Percentiles rank a stretch among this genome's conserved stretches.
phyloP scores from a whole-genome alignment of 495 filamentous ascomycete species.

The Neurospora sp. region DNA sequence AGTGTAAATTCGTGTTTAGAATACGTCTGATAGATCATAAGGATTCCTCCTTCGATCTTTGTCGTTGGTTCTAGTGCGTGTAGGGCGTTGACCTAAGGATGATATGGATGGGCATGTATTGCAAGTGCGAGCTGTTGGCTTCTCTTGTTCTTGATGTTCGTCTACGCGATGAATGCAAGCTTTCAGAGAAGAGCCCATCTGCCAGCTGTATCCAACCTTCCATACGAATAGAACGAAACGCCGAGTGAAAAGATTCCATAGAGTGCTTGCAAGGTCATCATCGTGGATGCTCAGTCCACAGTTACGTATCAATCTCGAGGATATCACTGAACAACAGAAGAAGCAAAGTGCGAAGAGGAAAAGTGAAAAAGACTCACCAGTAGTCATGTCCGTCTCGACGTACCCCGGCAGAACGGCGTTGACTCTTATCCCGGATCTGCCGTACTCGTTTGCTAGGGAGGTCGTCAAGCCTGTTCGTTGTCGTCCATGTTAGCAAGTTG shows the following conservation, averaged over 20 bases:
- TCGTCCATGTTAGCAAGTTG: conserved; percentile 3
- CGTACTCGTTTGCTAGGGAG: conserved; percentile 56
- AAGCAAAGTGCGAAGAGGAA: not conserved
- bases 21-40: not conserved
- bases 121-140: not conserved
- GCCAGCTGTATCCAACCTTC: not conserved
- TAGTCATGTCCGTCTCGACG: conserved; percentile 68
- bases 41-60: not conserved
- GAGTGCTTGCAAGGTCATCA: not conserved
- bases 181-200: too few species aligned
- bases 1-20: not conserved
- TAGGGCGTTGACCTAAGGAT: not conserved
- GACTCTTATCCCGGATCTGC: conserved; percentile 48
- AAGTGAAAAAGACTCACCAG: conserved; percentile 38
- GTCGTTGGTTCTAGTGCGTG: not conserved
- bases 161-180: not conserved
- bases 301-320: not conserved
- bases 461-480: conserved; percentile 49
- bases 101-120: not conserved
- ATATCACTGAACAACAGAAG: not conserved
- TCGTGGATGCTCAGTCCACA: not conserved
- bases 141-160: not conserved
- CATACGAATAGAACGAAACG: not conserved
- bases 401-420: conserved; percentile 82
- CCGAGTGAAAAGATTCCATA: too few species aligned